phyloP scores from a whole-genome alignment of 1,284 basidiomycete genomes.

The Pseudozyma hubeiensis region DNA sequence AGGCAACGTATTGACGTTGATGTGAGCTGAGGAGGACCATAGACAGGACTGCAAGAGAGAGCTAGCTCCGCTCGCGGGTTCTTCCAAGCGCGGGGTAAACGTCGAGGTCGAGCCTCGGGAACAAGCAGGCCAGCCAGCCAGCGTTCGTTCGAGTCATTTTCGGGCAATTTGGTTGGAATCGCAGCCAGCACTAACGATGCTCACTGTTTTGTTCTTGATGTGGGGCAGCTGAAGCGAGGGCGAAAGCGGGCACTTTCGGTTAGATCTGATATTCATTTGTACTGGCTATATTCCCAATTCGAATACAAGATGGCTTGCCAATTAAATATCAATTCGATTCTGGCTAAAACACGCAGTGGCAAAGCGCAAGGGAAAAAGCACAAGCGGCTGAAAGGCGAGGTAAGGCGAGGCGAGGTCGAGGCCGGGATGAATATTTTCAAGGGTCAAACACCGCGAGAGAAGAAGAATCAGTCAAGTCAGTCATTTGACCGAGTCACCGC shows the following conservation, averaged over 20 bases:
- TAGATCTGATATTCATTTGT: constrained; percentile 12
- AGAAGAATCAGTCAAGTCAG: background rate
- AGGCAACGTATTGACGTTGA: too few relatives aligned
- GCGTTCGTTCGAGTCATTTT: constrained; percentile 23
- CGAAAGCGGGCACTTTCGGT: constrained; percentile 28
- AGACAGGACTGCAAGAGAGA: background rate
- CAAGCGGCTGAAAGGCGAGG: constrained; percentile 4
- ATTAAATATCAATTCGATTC: background rate
- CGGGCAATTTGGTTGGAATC: background rate
- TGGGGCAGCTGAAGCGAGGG: background rate
- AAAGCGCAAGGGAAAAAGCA: constrained; percentile 1
- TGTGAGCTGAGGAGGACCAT: too few relatives aligned
- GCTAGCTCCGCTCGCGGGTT: constrained; percentile 1
- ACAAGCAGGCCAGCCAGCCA: background rate
- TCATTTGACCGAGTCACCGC: constrained; percentile 18
- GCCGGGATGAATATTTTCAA: too few relatives aligned
- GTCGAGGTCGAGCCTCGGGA: too few relatives aligned
- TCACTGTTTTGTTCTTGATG: constrained; percentile 1
- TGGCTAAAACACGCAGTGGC: background rate
- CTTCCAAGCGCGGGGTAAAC: constrained; percentile 36
- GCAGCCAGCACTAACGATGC: background rate
- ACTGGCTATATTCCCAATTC: background rate
- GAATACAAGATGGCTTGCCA: background rate
- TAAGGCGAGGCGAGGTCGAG: background rate
- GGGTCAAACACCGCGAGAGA: background rate